Evolutionary conservation across 1,139 yeast species (phyloP).

Genomic region (Blastobotrys persicus): DNA sequence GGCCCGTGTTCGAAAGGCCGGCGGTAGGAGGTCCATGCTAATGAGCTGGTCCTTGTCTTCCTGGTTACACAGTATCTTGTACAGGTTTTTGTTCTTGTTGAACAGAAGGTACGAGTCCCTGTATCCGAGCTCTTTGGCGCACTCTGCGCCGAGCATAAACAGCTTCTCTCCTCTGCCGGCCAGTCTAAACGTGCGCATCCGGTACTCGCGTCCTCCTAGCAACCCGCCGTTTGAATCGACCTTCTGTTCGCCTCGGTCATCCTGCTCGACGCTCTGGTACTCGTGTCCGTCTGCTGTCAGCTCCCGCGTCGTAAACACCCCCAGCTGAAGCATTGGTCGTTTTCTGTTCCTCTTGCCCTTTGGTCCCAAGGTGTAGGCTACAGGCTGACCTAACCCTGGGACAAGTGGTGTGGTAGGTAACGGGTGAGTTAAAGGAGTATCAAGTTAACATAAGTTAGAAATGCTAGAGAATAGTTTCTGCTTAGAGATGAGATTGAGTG

Average conservation of each 20-base stretch:
- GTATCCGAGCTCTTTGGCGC: conserved; percentile 61
- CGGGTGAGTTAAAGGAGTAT: no score
- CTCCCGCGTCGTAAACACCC: conserved; percentile 28
- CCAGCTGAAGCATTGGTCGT: conserved; percentile 26
- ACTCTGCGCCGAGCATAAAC: conserved; percentile 66
- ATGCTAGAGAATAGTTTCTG: conserved; percentile 4
- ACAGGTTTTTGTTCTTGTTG: conserved; percentile 56
- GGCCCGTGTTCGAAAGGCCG: conserved; percentile 63
- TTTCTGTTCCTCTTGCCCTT: neutral
- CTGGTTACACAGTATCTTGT: conserved; percentile 55
- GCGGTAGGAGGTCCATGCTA: conserved; percentile 52
- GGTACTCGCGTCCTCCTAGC: conserved; percentile 54
- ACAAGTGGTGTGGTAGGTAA: no score
- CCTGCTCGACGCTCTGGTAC: conserved; percentile 38
- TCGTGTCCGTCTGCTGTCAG: conserved; percentile 37
- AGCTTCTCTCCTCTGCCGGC: conserved; percentile 51
- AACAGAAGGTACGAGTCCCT: conserved; percentile 65
- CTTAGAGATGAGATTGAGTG: conserved; percentile 6
- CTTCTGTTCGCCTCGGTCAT: conserved; percentile 55
- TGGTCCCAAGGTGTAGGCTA: no score
- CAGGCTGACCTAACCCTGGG: no score
- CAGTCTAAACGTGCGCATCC: conserved; percentile 58
- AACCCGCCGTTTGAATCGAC: conserved; percentile 56
- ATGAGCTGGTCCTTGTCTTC: conserved; percentile 63
- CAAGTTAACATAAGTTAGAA: no score